Evolutionary conservation across 768 basidiomycete species (phyloP), one percentile per base, ranked within the genome.

Genomic region (Hygrocybe coccinea): DNA sequence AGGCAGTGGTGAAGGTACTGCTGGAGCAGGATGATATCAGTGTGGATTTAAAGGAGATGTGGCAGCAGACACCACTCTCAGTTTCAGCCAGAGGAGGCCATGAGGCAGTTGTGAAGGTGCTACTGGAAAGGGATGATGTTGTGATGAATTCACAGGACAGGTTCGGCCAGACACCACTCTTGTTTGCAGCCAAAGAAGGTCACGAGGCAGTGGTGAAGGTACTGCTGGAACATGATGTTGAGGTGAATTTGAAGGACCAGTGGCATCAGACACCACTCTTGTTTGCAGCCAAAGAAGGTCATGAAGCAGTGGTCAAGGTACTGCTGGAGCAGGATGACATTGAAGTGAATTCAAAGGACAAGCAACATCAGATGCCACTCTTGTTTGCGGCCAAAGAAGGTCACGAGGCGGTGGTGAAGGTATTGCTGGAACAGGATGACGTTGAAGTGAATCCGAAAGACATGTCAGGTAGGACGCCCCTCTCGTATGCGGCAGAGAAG

Each of bases 151-250:
- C 82, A 74, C 89, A 87, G 5, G 85, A 87, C 74, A 81, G 86
- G 62, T 91, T 97, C 78, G 89, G 25, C 33, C 48, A 33, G 6
- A 50, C 48, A 50, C 48, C 48, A 95, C 93, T 3, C 83, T 97
- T 58, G 93, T 94, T 61, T 90, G 92, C 63, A 94, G 97, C 67
- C 97, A 95, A 70, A 84, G 87, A 56, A 83, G 86, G 54, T 85
- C 81, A 65, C 97, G 95, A 41, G 14, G 39, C 15, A 11, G 39
- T 41, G 39, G 39, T 41, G 15, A 41, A 19, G 11, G 3, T 41
- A 10, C 39, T 41, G 15, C 14, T 41, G 15, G 39, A 3, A 15
- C 3, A 41, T 5, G 39, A 41, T 41, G 10, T 11, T 10, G 19
- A 41, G 39, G 15, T 41, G 4, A 19, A 41, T 11, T 41, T 3